These are phyloP conservation scores for Thielaviopsis ethacetica DNA, from an alignment of 2,329 filamentous ascomycete species.

Conservation along the genomic window DNA sequence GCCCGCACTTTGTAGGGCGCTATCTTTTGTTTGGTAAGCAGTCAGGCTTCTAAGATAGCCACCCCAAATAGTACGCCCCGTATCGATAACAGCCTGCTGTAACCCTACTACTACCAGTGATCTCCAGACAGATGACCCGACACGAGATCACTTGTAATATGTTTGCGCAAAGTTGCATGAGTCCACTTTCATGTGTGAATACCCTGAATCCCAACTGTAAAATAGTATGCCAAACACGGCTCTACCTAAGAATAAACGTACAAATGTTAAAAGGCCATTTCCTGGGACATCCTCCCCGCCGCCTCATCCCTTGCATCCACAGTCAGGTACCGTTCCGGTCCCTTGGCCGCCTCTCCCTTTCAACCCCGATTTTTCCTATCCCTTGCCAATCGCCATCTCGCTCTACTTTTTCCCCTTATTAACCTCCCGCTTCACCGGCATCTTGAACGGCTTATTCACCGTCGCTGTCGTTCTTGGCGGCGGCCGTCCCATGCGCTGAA, in stretches of 20 bases:
- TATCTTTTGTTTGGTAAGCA: background rate
- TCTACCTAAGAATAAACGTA: background rate
- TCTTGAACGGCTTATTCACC: slow-evolving; percentile 39
- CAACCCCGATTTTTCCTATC: background rate
- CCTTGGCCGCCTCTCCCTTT: background rate
- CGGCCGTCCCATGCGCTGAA: slow-evolving; percentile 30
- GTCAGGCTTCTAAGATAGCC: too few species aligned
- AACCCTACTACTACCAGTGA: too few species aligned
- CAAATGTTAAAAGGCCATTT: too few species aligned
- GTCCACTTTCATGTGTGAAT: too few species aligned
- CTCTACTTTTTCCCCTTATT: background rate
- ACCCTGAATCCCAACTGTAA: too few species aligned
- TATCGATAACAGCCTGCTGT: too few species aligned
- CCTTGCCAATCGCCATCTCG: background rate
- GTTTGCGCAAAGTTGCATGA: too few species aligned
- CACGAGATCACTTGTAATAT: too few species aligned
- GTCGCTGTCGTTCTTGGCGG: background rate
- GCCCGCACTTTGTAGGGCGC: background rate
- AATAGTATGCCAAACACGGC: background rate
- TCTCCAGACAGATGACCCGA: too few species aligned
- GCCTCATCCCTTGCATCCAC: background rate
- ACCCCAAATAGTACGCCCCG: too few species aligned
- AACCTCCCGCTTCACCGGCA: slow-evolving; percentile 28
- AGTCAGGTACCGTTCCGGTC: background rate
- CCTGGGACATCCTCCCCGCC: background rate